Percentiles rank a stretch among this genome's conserved stretches.
Evolutionary conservation across 2,329 filamentous ascomycete genomes (phyloP).

Genomic region (Sordariomycetes sp.): DNA sequence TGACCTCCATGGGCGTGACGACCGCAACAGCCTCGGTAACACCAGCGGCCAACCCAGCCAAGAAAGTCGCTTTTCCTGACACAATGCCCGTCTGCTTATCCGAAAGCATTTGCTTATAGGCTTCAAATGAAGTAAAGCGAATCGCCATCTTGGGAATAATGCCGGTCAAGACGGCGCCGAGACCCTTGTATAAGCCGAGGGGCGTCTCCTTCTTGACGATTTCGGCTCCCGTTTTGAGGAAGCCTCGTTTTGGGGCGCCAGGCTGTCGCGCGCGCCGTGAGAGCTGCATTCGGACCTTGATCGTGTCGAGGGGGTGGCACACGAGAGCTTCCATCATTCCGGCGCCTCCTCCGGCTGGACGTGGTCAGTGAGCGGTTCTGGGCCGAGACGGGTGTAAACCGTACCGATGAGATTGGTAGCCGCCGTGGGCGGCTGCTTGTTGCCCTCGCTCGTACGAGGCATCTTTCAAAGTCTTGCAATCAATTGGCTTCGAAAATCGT

Average conservation of each 20-base stretch:
- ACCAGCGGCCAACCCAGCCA: constrained; percentile 80
- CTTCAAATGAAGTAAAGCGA: constrained; percentile 94
- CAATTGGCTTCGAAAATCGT: too few relatives aligned
- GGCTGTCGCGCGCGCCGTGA: constrained; percentile 76
- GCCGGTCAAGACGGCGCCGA: constrained; percentile 92
- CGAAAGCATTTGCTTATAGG: constrained; percentile 79
- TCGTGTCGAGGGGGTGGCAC: constrained; percentile 93
- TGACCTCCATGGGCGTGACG: constrained; percentile 97
- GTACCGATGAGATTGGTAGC: constrained; percentile 87
- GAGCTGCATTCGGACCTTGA: constrained; percentile 99
- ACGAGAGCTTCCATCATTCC: constrained; percentile 99
- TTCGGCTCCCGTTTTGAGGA: constrained; percentile 74
- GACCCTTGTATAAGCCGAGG: constrained; percentile 89
- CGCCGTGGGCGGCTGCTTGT: constrained; percentile 72
- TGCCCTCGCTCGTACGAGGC: constrained; percentile 21
- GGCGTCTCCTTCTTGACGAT: constrained; percentile 88
- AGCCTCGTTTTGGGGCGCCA: constrained; percentile 79
- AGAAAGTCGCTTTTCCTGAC: constrained; percentile 59
- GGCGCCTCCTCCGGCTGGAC: constrained; percentile 80
- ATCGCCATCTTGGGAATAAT: constrained; percentile 99
- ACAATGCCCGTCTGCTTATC: constrained; percentile 58
- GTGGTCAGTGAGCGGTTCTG: neutral
- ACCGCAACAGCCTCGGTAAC: constrained; percentile 94
- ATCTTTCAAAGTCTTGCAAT: too few relatives aligned
- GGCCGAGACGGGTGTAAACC: constrained; percentile 13